These are phyloP conservation scores for Nakazawaea pomicola DNA, from an alignment of 805 yeast species.

Conservation along the genomic window DNA sequence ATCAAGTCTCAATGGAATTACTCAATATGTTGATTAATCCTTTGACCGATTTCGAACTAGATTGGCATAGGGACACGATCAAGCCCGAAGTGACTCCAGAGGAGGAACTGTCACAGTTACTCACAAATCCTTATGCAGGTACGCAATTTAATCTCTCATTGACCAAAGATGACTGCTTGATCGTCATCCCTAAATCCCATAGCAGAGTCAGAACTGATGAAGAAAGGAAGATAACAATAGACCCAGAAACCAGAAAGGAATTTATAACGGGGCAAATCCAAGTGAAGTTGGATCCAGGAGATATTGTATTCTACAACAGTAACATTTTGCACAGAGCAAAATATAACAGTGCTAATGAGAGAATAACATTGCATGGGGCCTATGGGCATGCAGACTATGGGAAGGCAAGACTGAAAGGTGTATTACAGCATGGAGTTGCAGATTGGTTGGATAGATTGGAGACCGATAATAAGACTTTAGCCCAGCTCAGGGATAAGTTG, in stretches of 20 bases:
- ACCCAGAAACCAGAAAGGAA: constrained; percentile 26
- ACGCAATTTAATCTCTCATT: constrained; percentile 48
- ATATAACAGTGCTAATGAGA: constrained; percentile 31
- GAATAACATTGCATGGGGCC: constrained; percentile 46
- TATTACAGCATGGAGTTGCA: constrained; percentile 49
- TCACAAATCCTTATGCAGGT: constrained; percentile 37
- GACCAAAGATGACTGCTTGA: constrained; percentile 39
- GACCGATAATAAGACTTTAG: constrained; percentile 16
- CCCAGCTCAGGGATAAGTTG: constrained; percentile 31
- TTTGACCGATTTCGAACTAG: constrained; percentile 44
- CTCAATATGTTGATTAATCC: constrained; percentile 51
- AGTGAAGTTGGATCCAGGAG: constrained; percentile 44
- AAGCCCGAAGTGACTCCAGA: constrained; percentile 40
- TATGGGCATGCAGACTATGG: constrained; percentile 41
- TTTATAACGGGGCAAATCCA: constrained; percentile 33
- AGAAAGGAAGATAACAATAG: constrained; percentile 36
- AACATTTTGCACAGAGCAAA: constrained; percentile 45
- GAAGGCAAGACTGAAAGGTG: constrained; percentile 39
- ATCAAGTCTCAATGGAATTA: constrained; percentile 39
- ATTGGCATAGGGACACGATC: constrained; percentile 50
- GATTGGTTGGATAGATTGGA: constrained; percentile 37
- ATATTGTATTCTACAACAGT: constrained; percentile 43
- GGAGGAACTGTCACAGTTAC: constrained; percentile 37
- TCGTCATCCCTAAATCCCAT: constrained; percentile 45
- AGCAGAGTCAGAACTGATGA: constrained; percentile 37